Evolutionary conservation across 1,284 basidiomycete species (phyloP), one percentile per base, ranked within the genome.

Genomic region (Puccinia hordei): DNA sequence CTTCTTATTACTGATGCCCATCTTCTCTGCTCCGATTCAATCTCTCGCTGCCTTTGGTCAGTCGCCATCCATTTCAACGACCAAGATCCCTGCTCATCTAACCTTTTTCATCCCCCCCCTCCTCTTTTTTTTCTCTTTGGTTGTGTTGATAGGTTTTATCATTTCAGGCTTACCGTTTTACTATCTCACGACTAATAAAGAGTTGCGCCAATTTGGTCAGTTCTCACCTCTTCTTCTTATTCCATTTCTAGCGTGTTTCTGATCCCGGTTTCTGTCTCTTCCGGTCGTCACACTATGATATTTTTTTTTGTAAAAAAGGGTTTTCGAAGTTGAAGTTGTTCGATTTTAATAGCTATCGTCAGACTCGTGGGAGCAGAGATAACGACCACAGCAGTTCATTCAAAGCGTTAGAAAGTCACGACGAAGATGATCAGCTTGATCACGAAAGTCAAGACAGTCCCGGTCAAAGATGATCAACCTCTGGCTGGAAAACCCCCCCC

Each of bases 1-100:
- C 81, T 98, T 98, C 87, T 88, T 99, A 73, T 87, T 99, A 6
- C 91, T 92, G 83, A 98, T 99, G 93, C 95, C 95, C 2, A 89
- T 97, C 74, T 92, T 97, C 81, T 94, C 94, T 1, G 95, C 95
- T 19, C 97, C 96, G 0, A 86, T 92, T 33, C 92, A 98, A 85
- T 94, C 94, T 0, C 86, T 93, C 3, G 91, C 93, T 1, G 94
- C 94, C 1, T 89, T 95, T 81, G 90, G 94, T 95, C 83, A 82
- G 90, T 87, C 61, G 33, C 1, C 10, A 22, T 19, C 13, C 12
- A 41, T 12, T 41, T 41, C 38, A 41, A 41, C 38, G 38, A 4
- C 65, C 1, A n/a, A 41, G 5, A 27, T 17, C 41, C 2, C 12
- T 30, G 12, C 15, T 46, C 38, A 61, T 74, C 6, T 22, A 61